A percentile compares a stretch with the other conserved stretches of the same genome.
phyloP scores from a whole-genome alignment of 495 filamentous ascomycete genomes.

The Aspergillus biplanus region DNA sequence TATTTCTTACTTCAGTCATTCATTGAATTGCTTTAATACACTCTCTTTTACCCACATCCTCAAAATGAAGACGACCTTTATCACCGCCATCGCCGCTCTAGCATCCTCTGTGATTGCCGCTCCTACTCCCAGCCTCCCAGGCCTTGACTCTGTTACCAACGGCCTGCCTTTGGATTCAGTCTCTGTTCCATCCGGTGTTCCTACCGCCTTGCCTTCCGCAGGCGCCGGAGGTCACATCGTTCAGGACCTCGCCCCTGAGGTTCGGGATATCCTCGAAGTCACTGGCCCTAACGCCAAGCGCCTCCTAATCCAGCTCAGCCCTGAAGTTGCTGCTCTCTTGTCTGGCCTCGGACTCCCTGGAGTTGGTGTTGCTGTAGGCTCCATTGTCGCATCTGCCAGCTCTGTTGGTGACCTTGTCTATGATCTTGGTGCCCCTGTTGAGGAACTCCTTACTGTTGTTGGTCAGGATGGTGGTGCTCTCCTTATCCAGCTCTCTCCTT shows the following conservation, averaged over 20 bases:
- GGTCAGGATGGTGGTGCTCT: constrained; percentile 37
- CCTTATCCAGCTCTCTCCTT: constrained; percentile 41
- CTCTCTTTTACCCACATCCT: constrained; percentile 22
- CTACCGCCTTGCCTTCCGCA: constrained; percentile 21
- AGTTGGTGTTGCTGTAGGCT: constrained; percentile 33
- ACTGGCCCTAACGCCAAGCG: constrained; percentile 37
- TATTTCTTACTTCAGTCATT: constrained; percentile 37
- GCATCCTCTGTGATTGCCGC: constrained; percentile 39
- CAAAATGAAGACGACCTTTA: constrained; percentile 45
- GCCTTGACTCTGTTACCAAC: constrained; percentile 29
- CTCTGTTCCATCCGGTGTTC: constrained; percentile 14
- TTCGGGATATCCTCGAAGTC: constrained; percentile 35
- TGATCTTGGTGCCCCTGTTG: constrained; percentile 34
- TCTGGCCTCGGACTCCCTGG: constrained; percentile 35
- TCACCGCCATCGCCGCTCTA: constrained; percentile 38
- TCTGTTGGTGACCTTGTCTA: constrained; percentile 43
- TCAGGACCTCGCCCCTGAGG: constrained; percentile 37
- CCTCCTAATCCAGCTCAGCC: constrained; percentile 40
- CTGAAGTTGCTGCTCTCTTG: constrained; percentile 35
- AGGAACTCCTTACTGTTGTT: constrained; percentile 40
- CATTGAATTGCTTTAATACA: constrained; percentile 23
- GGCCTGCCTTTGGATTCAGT: constrained; percentile 16
- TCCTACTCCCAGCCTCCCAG: constrained; percentile 33
- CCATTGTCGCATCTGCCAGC: constrained; percentile 35
- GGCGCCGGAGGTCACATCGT: constrained; percentile 34